Evolutionary conservation across 2,329 filamentous ascomycete species (phyloP), one percentile per base, ranked within the genome.

Genomic region (Aspergillus neoniger): DNA sequence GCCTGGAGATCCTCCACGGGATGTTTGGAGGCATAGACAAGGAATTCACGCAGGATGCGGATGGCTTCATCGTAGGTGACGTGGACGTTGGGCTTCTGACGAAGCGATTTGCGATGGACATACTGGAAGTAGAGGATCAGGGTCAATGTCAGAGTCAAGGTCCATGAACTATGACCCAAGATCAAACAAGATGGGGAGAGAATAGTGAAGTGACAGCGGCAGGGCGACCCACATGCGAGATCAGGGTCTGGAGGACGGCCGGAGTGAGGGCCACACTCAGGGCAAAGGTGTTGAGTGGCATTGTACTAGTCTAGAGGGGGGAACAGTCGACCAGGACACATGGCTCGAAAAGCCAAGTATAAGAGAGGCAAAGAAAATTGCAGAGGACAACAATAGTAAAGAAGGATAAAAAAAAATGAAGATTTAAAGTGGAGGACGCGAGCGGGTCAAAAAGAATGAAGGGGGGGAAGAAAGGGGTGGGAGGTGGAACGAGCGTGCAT

Each of bases 1-100:
- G 88, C 87, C 72, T 99, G 95, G 30, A 98, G 79, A 65, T 98
- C 92, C 77, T 99, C 95, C 69, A 99, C 89, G 0, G 91, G 92
- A 74, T 97, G 91, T 64, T 91, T 88, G 1, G 94, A 92, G 3
- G 92, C 89, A 76, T 92, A 95, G 44, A 85, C 77, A 38, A 99
- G 85, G 76, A 99, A 98, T 38, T 89, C 86, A 53, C 92, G 91
- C 69, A 98, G 89, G 54, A 99, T 83, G 65, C 91, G 87, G 14
- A 99, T 84, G 39, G 93, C 94, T 79, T 97, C 91, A 73, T 98
- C 91, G 79, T 99, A 99, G 56, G 92, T 93, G 58, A 99, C 87
- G 74, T 96, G 91, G 1, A 91, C 90, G 1, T 91, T 96, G 0
- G 94, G 94, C 64, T 93, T 93, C 65, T 93, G 82, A 63, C 84